Conservation (phyloP, 352 stramenopile genomes). For the Discostella stelligera region DNA sequence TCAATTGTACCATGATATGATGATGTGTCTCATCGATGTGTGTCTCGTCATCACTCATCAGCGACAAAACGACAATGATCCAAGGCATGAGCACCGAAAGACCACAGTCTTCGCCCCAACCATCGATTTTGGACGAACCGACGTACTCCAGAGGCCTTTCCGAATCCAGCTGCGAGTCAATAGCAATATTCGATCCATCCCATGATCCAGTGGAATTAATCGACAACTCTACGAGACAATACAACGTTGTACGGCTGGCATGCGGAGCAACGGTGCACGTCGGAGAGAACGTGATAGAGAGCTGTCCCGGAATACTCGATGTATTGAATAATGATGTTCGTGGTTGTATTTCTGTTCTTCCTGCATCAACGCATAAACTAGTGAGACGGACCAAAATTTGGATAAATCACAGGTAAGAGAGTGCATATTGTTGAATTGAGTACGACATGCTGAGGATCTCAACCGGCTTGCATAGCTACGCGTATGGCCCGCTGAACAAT, state of each 20-base stretch:
- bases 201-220: constrained; percentile 50
- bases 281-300: constrained; percentile 59
- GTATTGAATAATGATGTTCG: constrained; percentile 66
- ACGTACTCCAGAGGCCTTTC: too few species aligned
- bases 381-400: constrained; percentile 72
- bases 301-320: constrained; percentile 57
- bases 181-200: neutral
- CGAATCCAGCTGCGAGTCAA: too few species aligned
- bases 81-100: too few species aligned
- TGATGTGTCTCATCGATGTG: too few species aligned
- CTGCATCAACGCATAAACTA: constrained; percentile 53
- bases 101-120: too few species aligned
- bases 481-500: constrained; percentile 54
- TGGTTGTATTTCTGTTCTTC: constrained; percentile 58
- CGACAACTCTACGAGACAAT: constrained; percentile 63
- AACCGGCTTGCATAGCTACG: constrained; percentile 39
- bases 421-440: neutral
- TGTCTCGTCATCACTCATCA: too few species aligned
- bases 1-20: too few species aligned
- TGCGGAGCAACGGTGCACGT: constrained; percentile 60
- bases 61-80: too few species aligned
- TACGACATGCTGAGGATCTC: neutral
- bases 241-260: constrained; percentile 56
- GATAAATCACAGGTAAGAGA: constrained; percentile 56
- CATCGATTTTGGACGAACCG: too few species aligned